phyloP scores from a whole-genome alignment of 2,329 filamentous ascomycete species.

The Ascochyta pisi region DNA sequence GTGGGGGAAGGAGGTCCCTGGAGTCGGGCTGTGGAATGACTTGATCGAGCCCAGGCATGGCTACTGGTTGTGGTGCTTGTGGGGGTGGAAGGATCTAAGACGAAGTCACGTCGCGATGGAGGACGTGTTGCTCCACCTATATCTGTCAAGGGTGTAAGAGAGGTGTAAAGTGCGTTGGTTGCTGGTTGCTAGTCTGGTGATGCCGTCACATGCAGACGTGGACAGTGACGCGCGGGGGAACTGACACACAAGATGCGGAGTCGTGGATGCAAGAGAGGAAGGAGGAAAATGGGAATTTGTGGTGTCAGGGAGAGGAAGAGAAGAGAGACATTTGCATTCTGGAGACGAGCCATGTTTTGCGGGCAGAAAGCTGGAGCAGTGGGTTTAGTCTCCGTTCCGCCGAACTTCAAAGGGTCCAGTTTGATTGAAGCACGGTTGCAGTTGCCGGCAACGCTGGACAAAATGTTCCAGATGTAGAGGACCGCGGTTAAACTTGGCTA shows the following conservation, averaged over 20 bases:
- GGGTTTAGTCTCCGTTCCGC: constrained; percentile 20
- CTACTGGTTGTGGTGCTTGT: constrained; percentile 6
- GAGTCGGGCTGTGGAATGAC: constrained; percentile 63
- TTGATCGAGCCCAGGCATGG: constrained; percentile 57
- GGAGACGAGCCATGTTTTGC: constrained; percentile 26
- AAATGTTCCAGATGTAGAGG: constrained; percentile 14
- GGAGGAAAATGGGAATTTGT: background rate
- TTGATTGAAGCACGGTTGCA: constrained; percentile 7
- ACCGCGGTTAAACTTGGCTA: constrained; percentile 15
- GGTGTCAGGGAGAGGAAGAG: constrained; percentile 11
- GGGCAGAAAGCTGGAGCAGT: constrained; percentile 25
- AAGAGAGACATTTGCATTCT: constrained; percentile 11
- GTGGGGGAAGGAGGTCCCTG: constrained; percentile 64
- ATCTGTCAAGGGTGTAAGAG: background rate
- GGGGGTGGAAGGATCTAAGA: background rate
- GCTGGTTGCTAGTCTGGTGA: constrained; percentile 17
- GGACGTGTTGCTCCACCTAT: background rate
- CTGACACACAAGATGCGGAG: constrained; percentile 18
- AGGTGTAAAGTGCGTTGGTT: background rate
- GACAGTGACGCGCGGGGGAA: constrained; percentile 23
- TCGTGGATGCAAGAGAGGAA: background rate
- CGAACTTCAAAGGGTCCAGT: constrained; percentile 17
- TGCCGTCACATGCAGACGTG: constrained; percentile 40
- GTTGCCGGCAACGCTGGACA: constrained; percentile 13
- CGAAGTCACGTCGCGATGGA: background rate